These are phyloP conservation scores for Fusarium oligoseptatum DNA, from an alignment of 2,329 filamentous ascomycete species.

Conservation along the genomic window DNA sequence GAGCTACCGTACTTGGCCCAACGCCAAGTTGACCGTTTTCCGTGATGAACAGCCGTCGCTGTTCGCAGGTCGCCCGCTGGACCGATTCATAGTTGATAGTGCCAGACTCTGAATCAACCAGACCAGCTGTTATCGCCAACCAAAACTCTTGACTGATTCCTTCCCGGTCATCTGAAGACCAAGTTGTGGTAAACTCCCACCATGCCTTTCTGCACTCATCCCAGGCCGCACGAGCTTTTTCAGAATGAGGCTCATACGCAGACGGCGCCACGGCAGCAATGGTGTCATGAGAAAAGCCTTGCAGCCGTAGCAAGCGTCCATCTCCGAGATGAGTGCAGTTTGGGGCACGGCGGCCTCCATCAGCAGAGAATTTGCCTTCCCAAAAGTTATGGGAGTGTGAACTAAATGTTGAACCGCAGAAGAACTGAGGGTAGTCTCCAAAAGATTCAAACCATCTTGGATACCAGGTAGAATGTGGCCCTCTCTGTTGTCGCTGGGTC, in stretches of 20 bases:
- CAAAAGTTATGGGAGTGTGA: neutral
- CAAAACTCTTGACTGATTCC: neutral
- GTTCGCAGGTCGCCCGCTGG: neutral
- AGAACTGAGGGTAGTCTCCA: neutral
- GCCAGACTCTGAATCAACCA: neutral
- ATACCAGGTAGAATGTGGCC: neutral
- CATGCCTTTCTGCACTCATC: neutral
- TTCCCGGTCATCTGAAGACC: neutral
- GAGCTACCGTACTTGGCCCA: neutral
- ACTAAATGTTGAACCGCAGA: neutral
- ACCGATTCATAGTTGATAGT: neutral
- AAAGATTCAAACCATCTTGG: neutral
- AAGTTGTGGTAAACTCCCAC: neutral
- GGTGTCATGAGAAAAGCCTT: neutral
- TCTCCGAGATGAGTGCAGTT: neutral
- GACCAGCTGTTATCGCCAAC: neutral
- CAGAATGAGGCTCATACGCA: neutral
- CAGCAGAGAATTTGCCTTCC: neutral
- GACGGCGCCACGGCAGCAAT: neutral
- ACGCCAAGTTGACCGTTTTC: neutral
- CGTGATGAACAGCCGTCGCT: neutral
- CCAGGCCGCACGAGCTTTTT: neutral
- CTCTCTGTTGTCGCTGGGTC: neutral
- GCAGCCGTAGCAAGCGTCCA: neutral
- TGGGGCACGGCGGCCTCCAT: neutral